These are phyloP conservation scores for Aspergillus bridgeri DNA, from an alignment of 495 filamentous ascomycete species.

Conservation along the genomic window DNA sequence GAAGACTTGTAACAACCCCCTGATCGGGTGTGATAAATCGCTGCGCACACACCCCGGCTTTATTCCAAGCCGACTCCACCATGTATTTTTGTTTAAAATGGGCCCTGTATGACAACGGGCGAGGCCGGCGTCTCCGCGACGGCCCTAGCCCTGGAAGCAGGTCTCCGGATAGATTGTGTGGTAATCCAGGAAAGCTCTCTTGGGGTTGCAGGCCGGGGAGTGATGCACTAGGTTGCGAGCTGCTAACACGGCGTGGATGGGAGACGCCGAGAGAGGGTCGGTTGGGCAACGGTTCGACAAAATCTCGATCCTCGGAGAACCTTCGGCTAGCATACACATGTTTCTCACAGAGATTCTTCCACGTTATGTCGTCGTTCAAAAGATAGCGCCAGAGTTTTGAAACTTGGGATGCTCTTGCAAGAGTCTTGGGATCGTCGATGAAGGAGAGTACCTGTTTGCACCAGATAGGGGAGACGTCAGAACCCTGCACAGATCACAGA, in stretches of 20 bases:
- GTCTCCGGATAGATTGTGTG: slow-evolving; percentile 37
- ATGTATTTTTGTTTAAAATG: slow-evolving; percentile 97
- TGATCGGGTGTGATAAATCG: slow-evolving; percentile 91
- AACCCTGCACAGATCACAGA: not conserved
- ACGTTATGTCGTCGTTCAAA: slow-evolving; percentile 92
- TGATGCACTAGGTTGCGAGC: slow-evolving; percentile 26
- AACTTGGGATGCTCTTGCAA: slow-evolving; percentile 89
- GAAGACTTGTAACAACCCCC: slow-evolving; percentile 92
- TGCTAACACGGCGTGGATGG: slow-evolving; percentile 19
- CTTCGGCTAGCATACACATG: slow-evolving; percentile 72
- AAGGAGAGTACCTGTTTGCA: slow-evolving; percentile 73
- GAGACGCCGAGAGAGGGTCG: slow-evolving; percentile 21
- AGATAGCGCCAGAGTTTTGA: slow-evolving; percentile 90
- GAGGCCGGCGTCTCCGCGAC: slow-evolving; percentile 37
- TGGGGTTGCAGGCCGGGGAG: slow-evolving; percentile 26
- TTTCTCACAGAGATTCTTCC: slow-evolving; percentile 94
- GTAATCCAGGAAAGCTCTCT: slow-evolving; percentile 26
- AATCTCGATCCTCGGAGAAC: slow-evolving; percentile 43
- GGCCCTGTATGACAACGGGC: slow-evolving; percentile 74
- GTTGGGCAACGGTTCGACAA: slow-evolving; percentile 36
- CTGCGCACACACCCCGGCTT: slow-evolving; percentile 72
- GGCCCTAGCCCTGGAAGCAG: slow-evolving; percentile 31
- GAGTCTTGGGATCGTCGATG: slow-evolving; percentile 89
- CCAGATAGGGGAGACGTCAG: slow-evolving; percentile 7
- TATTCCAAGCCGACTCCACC: slow-evolving; percentile 95